Conservation (phyloP, 1,139 yeast species). For the Meyerozyma carpophila region DNA sequence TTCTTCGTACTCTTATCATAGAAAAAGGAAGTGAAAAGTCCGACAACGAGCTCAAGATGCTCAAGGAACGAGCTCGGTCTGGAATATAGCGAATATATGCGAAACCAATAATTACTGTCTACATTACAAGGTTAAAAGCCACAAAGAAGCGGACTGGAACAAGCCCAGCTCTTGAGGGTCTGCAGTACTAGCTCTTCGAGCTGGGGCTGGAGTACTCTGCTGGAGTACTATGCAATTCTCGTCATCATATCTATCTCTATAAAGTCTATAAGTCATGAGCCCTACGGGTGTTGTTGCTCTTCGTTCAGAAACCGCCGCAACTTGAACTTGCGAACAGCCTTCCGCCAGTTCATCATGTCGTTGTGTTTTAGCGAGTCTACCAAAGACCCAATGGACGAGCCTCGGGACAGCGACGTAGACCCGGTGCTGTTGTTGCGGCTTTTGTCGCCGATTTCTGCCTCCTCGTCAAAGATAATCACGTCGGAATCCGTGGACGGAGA, state of each 20-base stretch:
- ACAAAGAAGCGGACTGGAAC: too few species aligned
- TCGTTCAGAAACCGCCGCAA: conserved; percentile 12
- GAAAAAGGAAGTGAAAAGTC: conserved; percentile 50
- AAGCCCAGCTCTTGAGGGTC: too few species aligned
- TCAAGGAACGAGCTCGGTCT: conserved; percentile 29
- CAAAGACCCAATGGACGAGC: conserved; percentile 18
- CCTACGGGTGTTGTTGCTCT: not conserved
- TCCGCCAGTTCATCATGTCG: conserved; percentile 16
- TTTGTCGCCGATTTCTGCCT: conserved; percentile 1
- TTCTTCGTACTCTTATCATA: conserved; percentile 67
- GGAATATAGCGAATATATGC: not conserved
- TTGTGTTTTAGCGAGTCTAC: conserved; percentile 16
- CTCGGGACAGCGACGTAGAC: conserved; percentile 6
- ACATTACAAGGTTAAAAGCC: too few species aligned
- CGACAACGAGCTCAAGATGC: conserved; percentile 33
- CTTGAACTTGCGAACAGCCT: conserved; percentile 15
- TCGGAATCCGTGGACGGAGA: not conserved
- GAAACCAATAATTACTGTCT: too few species aligned
- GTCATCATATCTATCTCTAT: not conserved
- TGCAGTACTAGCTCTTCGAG: too few species aligned
- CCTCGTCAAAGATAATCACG: not conserved
- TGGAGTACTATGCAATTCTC: too few species aligned
- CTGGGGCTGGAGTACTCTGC: too few species aligned
- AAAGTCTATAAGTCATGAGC: not conserved
- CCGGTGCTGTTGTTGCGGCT: conserved; percentile 3